Percentiles rank a stretch among this genome's conserved stretches.
Evolutionary conservation across 805 yeast genomes (phyloP).

Genomic region (Starmerella gropengiesseri): DNA sequence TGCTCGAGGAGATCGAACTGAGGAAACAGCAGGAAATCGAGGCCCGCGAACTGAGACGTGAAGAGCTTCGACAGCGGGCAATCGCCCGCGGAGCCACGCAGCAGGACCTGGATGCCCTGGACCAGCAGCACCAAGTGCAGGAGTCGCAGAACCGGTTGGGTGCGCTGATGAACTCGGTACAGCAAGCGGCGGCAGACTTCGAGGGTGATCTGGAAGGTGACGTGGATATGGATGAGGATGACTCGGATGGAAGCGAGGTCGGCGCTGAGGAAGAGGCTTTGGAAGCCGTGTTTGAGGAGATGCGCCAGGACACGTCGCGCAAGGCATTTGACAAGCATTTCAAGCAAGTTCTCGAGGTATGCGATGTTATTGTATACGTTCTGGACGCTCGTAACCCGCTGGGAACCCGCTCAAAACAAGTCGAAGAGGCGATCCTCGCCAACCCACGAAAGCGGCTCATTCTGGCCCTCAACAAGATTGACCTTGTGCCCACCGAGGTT

Average conservation of each 20-base stretch:
- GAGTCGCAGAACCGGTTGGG: slow-evolving; percentile 50
- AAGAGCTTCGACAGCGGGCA: slow-evolving; percentile 29
- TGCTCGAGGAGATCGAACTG: slow-evolving; percentile 46
- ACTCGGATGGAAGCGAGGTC: slow-evolving; percentile 31
- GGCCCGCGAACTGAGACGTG: slow-evolving; percentile 32
- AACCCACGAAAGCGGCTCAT: slow-evolving; percentile 75
- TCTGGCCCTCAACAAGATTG: slow-evolving; percentile 80
- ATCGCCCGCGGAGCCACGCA: slow-evolving; percentile 32
- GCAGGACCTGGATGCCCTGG: slow-evolving; percentile 32
- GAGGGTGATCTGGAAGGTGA: slow-evolving; percentile 39
- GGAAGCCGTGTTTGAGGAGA: slow-evolving; percentile 35
- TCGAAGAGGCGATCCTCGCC: slow-evolving; percentile 79
- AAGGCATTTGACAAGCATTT: slow-evolving; percentile 90
- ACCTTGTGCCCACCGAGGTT: slow-evolving; percentile 76
- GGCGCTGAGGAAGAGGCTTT: slow-evolving; percentile 32
- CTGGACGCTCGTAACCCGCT: slow-evolving; percentile 97
- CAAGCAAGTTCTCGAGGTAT: slow-evolving; percentile 81
- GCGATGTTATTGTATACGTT: slow-evolving; percentile 88
- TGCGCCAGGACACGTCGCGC: slow-evolving; percentile 32
- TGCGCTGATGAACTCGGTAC: slow-evolving; percentile 84
- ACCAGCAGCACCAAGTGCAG: slow-evolving; percentile 28
- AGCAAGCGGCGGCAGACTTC: slow-evolving; percentile 68
- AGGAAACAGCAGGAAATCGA: slow-evolving; percentile 38
- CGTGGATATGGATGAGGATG: slow-evolving; percentile 36
- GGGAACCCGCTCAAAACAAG: slow-evolving; percentile 80